A percentile compares a stretch with the other conserved stretches of the same genome.
phyloP scores from a whole-genome alignment of 129 eudicot species.

The Helianthus tuberosus region DNA sequence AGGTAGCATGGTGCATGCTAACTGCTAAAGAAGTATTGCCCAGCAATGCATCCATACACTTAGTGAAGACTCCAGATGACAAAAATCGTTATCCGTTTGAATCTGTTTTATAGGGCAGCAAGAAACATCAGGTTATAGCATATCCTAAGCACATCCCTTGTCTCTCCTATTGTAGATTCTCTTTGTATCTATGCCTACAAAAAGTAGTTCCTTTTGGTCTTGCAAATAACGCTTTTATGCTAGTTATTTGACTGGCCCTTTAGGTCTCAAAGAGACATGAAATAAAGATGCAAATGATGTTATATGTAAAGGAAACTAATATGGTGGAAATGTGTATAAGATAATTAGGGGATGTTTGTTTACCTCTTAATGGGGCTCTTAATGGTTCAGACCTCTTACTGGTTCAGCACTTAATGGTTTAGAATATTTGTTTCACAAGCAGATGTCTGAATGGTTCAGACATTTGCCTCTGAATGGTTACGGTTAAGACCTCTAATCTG shows the following conservation, averaged over 20 bases:
- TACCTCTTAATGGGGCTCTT: too few species aligned
- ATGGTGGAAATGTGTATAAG: neutral
- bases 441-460: too few species aligned
- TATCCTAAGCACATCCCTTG: neutral
- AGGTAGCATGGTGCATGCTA: too few species aligned
- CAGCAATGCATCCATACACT: neutral
- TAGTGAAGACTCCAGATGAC: neutral
- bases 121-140: neutral
- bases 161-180: neutral
- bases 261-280: neutral
- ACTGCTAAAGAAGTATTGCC: neutral
- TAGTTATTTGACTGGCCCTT: neutral
- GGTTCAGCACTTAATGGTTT: too few species aligned
- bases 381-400: too few species aligned
- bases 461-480: too few species aligned
- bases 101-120: neutral
- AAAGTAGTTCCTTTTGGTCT: neutral
- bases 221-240: neutral
- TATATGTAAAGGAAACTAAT: neutral
- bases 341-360: too few species aligned
- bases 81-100: neutral
- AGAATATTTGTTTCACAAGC: too few species aligned
- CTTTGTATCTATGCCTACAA: neutral
- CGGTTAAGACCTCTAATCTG: too few species aligned
- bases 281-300: neutral